Evolutionary conservation across 2,329 filamentous ascomycete genomes (phyloP), one percentile per base, ranked within the genome.

Genomic region (Talaromyces pinophilus): DNA sequence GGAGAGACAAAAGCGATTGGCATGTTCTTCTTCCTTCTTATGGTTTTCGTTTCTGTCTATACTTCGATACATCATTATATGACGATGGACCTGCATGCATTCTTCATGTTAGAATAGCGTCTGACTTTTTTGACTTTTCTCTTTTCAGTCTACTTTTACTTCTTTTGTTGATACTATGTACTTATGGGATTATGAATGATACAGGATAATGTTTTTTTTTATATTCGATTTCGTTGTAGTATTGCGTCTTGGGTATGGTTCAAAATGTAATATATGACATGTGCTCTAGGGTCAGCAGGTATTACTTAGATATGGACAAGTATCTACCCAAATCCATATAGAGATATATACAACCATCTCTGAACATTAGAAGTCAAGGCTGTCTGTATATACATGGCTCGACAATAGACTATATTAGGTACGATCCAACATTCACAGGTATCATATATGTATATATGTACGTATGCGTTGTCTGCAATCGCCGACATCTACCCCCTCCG

Each of bases 81-180:
- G 33, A 28, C 33, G 22, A 38, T 50, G 22, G 28, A 19, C 33
- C 6, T 55, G 61, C 61, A 63, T 63, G 61, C 61, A 63, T 63
- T 33, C 22, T 38, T 28, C 30, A 38, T 42, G 48, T 63, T 63
- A 63, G 48, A 63, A 44, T 63, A 63, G 61, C 61, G 61, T 44
- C 46, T 44, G 48, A 54, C 48, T 63, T 22, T 19, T 63, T 35
- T 10, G 7, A 7, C 17, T 22, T 48, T 48, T 48, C n/a, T 13
- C 11, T 52, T 62, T 40, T 42, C 50, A 46, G 30, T 65, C 54
- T 30, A 65, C 4, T 59, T 59, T 30, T 65, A 33, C 52, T 28
- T 55, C 22, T 35, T 46, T 52, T 38, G 38, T 55, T 19, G 46
- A 50, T 19, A 42, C 61, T 55, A 44, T 63, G 33, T 63, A 40